Evolutionary conservation across 116 monocot species (phyloP).

Genomic region (Papilionanthe hybrid): DNA sequence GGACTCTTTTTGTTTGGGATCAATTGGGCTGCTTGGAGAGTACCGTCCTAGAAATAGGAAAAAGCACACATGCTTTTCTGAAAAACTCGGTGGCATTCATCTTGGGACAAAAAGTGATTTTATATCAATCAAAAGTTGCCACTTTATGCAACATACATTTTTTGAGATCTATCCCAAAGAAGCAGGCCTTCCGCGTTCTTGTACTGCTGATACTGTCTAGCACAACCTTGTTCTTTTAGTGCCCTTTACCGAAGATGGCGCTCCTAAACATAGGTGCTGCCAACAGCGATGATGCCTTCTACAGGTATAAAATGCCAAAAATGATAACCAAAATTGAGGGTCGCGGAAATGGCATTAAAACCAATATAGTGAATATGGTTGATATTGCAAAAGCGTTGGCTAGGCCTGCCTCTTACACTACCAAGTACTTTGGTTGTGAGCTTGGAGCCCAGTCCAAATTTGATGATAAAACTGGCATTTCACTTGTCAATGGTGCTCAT

Average conservation of each 20-base stretch:
- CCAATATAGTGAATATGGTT: constrained; percentile 33
- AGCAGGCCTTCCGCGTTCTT: neutral
- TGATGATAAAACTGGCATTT: constrained; percentile 20
- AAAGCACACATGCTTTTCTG: constrained; percentile 7
- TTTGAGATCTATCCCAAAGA: constrained; percentile 6
- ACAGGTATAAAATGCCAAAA: constrained; percentile 32
- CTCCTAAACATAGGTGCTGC: constrained; percentile 28
- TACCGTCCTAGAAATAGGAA: constrained; percentile 19
- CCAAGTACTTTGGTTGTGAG: constrained; percentile 26
- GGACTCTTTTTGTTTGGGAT: constrained; percentile 21
- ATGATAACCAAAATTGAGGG: constrained; percentile 39
- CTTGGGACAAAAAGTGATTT: too few species aligned
- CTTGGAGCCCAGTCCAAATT: constrained; percentile 37
- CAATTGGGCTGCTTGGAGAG: constrained; percentile 26
- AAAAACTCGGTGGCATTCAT: neutral
- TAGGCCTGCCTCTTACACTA: constrained; percentile 23
- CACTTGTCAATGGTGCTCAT: constrained; percentile 28
- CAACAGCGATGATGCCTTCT: constrained; percentile 38
- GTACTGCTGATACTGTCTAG: neutral
- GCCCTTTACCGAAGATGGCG: constrained; percentile 17
- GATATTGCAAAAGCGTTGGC: constrained; percentile 28
- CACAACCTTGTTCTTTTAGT: neutral
- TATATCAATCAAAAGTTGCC: neutral
- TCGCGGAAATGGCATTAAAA: constrained; percentile 35
- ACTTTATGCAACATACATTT: constrained; percentile 14